A percentile compares a stretch with the other conserved stretches of the same genome.
Evolutionary conservation across 2,329 filamentous ascomycete genomes (phyloP).

Genomic region (Claviceps maximensis): DNA sequence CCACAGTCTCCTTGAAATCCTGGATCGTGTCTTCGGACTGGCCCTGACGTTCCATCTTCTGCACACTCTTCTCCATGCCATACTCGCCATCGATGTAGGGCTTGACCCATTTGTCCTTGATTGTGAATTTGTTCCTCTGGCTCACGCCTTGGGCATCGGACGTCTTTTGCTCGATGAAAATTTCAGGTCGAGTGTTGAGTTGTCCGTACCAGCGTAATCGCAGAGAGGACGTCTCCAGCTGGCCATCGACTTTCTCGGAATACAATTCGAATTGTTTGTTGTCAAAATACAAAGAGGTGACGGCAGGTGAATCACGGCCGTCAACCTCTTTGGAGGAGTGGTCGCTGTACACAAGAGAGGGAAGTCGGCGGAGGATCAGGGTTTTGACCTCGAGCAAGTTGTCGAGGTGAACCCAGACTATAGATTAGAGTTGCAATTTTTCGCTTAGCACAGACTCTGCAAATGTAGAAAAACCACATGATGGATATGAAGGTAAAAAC

Average conservation of each 20-base stretch:
- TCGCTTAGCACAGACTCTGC: neutral
- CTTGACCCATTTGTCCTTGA: slow-evolving; percentile 92
- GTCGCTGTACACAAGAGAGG: slow-evolving; percentile 85
- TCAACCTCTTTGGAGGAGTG: slow-evolving; percentile 73
- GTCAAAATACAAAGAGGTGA: slow-evolving; percentile 95
- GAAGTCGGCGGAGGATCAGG: slow-evolving; percentile 77
- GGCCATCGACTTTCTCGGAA: slow-evolving; percentile 65
- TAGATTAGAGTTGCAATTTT: neutral
- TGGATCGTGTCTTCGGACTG: slow-evolving; percentile 53
- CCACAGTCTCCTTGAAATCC: slow-evolving; percentile 56
- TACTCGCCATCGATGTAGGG: slow-evolving; percentile 78
- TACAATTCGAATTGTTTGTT: slow-evolving; percentile 78
- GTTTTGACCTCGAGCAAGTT: slow-evolving; percentile 97
- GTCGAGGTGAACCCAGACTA: slow-evolving; percentile 89
- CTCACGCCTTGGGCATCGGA: slow-evolving; percentile 64
- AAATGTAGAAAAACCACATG: neutral
- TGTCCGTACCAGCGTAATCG: slow-evolving; percentile 88
- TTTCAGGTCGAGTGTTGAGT: slow-evolving; percentile 62
- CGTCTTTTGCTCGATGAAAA: slow-evolving; percentile 81
- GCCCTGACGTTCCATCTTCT: slow-evolving; percentile 73
- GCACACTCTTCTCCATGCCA: slow-evolving; percentile 78
- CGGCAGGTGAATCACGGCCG: slow-evolving; percentile 68
- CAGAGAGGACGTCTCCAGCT: slow-evolving; percentile 65
- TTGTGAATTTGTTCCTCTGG: slow-evolving; percentile 64
- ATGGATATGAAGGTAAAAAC: no score